phyloP scores from a whole-genome alignment of 129 eudicot genomes.

The Artemisia annua region DNA sequence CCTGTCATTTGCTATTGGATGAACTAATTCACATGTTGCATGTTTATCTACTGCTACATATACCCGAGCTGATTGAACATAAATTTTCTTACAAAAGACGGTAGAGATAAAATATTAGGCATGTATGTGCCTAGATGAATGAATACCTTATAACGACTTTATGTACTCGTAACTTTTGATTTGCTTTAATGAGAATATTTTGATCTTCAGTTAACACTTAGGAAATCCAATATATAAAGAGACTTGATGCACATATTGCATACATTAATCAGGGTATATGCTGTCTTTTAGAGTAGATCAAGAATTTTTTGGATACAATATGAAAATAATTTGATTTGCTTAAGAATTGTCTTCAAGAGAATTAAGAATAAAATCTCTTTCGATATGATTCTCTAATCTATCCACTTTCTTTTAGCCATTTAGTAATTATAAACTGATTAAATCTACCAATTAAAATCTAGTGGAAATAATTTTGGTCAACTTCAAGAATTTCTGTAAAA shows the following conservation, averaged over 20 bases:
- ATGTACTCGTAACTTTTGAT: neutral
- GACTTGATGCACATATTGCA: neutral
- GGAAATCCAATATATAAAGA: neutral
- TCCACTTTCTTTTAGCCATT: slow-evolving; percentile 8
- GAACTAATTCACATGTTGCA: too few species aligned
- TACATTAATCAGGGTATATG: slow-evolving; percentile 12
- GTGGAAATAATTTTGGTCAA: slow-evolving; percentile 26
- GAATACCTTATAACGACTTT: neutral
- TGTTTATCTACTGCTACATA: too few species aligned
- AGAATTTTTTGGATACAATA: slow-evolving; percentile 10
- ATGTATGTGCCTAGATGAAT: too few species aligned
- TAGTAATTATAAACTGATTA: slow-evolving; percentile 6
- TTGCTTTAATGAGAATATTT: slow-evolving; percentile 14
- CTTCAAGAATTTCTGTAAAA: slow-evolving; percentile 20
- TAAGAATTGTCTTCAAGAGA: slow-evolving; percentile 21
- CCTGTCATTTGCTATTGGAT: too few species aligned
- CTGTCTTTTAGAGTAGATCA: slow-evolving; percentile 17
- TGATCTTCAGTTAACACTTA: neutral
- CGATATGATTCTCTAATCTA: slow-evolving; percentile 35
- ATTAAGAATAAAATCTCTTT: slow-evolving; percentile 35
- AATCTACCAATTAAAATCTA: slow-evolving; percentile 6
- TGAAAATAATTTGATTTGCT: slow-evolving; percentile 16
- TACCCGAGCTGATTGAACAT: too few species aligned
- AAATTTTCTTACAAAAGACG: too few species aligned
- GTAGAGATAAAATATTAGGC: too few species aligned